Evolutionary conservation across 495 filamentous ascomycete genomes (phyloP).

Genomic region (Talaromyces wortmannii): DNA sequence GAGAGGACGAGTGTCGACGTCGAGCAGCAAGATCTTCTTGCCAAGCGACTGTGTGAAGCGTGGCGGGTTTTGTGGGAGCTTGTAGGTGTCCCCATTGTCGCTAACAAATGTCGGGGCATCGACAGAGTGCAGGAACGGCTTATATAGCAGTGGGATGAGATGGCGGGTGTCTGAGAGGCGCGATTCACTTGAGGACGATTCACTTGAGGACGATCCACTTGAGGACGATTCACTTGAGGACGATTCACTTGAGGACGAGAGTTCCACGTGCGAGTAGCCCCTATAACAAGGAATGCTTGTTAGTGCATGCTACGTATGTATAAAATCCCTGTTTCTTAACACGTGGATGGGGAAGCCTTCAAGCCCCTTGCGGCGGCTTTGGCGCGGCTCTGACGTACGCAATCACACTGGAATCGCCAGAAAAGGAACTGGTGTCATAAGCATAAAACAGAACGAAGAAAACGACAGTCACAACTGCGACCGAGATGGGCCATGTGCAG

Average conservation of each 20-base stretch:
- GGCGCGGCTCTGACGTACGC: not conserved
- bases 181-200: not conserved
- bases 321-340: not conserved
- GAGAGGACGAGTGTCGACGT: slow-evolving; percentile 30
- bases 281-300: not conserved
- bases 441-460: not conserved
- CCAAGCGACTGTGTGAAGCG: slow-evolving; percentile 18
- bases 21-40: slow-evolving; percentile 28
- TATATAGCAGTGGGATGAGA: slow-evolving; percentile 1
- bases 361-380: too few species aligned
- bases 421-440: not conserved
- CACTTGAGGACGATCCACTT: too few species aligned
- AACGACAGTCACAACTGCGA: not conserved
- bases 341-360: not conserved
- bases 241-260: not conserved
- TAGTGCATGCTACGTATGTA: too few species aligned
- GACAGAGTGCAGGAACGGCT: slow-evolving; percentile 3
- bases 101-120: not conserved
- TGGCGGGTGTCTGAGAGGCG: not conserved
- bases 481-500: not conserved
- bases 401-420: not conserved
- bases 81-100: not conserved
- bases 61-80: not conserved
- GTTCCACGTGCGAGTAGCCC: not conserved
- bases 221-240: too few species aligned